Base-by-base conservation (phyloP, 352 stramenopile genomes). In the Globisporangium nunn region DNA sequence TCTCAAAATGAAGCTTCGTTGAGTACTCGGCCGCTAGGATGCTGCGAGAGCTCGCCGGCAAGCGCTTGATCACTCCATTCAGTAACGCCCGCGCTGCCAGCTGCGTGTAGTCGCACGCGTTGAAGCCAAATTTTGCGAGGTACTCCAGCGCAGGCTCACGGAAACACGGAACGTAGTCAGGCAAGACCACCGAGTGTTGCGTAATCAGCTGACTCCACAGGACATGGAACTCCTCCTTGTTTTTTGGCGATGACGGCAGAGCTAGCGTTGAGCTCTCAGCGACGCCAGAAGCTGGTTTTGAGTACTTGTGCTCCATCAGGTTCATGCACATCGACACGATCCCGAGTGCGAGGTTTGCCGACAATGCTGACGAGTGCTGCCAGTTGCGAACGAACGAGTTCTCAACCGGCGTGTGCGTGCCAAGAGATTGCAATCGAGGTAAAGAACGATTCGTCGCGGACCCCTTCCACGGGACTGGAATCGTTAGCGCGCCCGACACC, bases 181-280 rank as follows among this genome's bases (percentile, higher is more conserved):
- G 81, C 7, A 94, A 61, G 4, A 88, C 80, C 2, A 94, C 77
- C 14, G 82, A 90, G 56, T 92, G 81, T 50, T 93, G 85, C 1
- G 85, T 94, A 44, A 94, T 89, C 1, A 94, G 62, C 56, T 92
- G 85, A 51, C 85, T 94, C 85, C 85, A 94, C 3, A 94, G 61
- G 11, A 91, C 72, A 65, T 92, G 85, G 44, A 93, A 91, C 54
- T 89, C 77, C 62, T 92, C 80, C 50, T 89, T 89, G 64, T 88
- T 88, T 33, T 62, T 74, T 7, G 73, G 73, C 14, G 73, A 83
- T 0, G 70, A 62, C 7, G 66, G 63, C 8, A 71, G 54, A 10
- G 45, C 62, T 1, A 58, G 66, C 0, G 53, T 47, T n/a, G 23
- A 28, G 18, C 12, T 30, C 44, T 17, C n/a, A 4, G 44, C 44